A percentile compares a stretch with the other conserved stretches of the same genome.
These are phyloP conservation scores for Syzygium aromaticum DNA, from an alignment of 345 rosid species.

Conservation along the genomic window DNA sequence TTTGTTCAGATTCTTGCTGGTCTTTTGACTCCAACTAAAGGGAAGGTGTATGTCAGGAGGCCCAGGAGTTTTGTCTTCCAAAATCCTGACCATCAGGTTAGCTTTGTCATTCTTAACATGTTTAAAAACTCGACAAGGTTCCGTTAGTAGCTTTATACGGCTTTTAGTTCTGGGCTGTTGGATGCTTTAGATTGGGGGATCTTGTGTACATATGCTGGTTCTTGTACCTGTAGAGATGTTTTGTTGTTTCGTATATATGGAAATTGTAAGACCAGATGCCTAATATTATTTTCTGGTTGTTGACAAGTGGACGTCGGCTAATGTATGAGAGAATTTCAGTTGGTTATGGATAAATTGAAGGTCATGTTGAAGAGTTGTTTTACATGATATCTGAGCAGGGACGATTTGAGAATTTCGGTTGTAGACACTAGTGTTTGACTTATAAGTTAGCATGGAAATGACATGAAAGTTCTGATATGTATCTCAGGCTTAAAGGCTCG, in stretches of 20 bases:
- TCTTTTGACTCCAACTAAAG: slow-evolving; percentile 63
- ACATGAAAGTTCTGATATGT: background rate
- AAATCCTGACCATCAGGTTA: slow-evolving; percentile 94
- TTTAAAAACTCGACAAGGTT: background rate
- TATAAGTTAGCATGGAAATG: background rate
- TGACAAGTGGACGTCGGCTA: background rate
- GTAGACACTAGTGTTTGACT: background rate
- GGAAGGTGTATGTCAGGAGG: slow-evolving; percentile 41
- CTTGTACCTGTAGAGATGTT: background rate
- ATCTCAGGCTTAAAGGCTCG: background rate
- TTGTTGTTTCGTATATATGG: background rate
- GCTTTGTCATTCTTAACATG: background rate
- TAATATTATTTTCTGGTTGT: background rate
- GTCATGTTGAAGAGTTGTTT: background rate
- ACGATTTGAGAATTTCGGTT: background rate
- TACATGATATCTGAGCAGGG: background rate
- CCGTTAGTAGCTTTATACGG: background rate
- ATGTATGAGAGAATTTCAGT: background rate
- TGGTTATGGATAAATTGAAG: background rate
- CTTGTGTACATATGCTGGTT: background rate
- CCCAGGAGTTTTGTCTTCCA: slow-evolving; percentile 87
- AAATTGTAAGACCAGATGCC: background rate
- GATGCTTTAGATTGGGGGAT: background rate
- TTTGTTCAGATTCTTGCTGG: slow-evolving; percentile 77
- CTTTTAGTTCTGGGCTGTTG: background rate